These are phyloP conservation scores for Globisporangium perplexum DNA, from an alignment of 352 stramenopile genomes.

Conservation along the genomic window DNA sequence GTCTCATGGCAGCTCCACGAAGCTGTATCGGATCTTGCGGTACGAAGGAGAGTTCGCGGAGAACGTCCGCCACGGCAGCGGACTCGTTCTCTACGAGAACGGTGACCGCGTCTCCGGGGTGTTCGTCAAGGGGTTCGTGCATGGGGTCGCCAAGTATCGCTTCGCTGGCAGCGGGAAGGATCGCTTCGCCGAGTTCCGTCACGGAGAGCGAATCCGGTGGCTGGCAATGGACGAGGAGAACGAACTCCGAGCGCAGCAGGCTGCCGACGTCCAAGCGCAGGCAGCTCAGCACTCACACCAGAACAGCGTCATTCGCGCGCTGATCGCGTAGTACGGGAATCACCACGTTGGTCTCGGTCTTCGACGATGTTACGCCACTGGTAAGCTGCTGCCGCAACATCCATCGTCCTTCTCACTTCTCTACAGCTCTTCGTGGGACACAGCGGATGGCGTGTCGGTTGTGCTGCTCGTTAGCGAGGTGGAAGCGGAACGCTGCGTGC, in stretches of 20 bases:
- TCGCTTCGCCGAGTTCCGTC: conserved; percentile 30
- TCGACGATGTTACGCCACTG: not conserved
- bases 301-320: conserved; percentile 5
- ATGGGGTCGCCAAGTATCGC: conserved; percentile 35
- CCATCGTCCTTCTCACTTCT: not conserved
- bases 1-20: not conserved
- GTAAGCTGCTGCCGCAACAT: too few relatives aligned
- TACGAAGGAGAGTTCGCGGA: conserved; percentile 48
- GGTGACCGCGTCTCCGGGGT: conserved; percentile 36
- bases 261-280: conserved; percentile 7
- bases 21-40: conserved; percentile 45
- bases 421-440: conserved; percentile 13
- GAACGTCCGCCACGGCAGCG: conserved; percentile 42
- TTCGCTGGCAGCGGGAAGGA: conserved; percentile 25
- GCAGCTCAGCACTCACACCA: conserved; percentile 5
- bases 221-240: conserved; percentile 39
- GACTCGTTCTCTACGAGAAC: conserved; percentile 49
- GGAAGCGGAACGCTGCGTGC: conserved; percentile 1
- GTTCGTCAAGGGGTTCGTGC: conserved; percentile 40
- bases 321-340: conserved; percentile 5
- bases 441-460: not conserved
- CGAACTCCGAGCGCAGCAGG: conserved; percentile 7
- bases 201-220: conserved; percentile 42
- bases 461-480: not conserved
- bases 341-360: not conserved